phyloP scores from a whole-genome alignment of 2,329 filamentous ascomycete genomes.

The Aureobasidium uvarum region DNA sequence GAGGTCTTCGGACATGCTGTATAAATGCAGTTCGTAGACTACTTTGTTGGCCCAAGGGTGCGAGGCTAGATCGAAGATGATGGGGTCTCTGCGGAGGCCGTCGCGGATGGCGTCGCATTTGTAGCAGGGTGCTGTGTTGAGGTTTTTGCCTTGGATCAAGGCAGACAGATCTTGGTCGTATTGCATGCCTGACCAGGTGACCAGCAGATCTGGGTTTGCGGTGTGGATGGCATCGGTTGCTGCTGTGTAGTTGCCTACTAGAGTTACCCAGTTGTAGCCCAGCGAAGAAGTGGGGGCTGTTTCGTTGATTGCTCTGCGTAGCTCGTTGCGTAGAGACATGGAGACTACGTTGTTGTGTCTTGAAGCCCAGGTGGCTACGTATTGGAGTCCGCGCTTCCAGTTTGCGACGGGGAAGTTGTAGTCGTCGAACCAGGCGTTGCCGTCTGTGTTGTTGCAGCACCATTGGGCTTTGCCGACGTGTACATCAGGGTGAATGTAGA shows the following conservation, averaged over 20 bases:
- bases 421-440: conserved; percentile 47
- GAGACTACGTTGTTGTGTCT: conserved; percentile 47
- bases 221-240: conserved; percentile 53
- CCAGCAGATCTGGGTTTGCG: conserved; percentile 53
- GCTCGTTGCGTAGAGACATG: conserved; percentile 56
- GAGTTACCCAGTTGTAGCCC: conserved; percentile 51
- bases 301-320: conserved; percentile 43
- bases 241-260: conserved; percentile 53
- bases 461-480: conserved; percentile 48
- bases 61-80: conserved; percentile 48
- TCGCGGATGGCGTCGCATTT: conserved; percentile 45
- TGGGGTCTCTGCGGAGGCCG: conserved; percentile 45
- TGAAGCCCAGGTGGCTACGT: conserved; percentile 57
- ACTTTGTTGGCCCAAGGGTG: conserved; percentile 52
- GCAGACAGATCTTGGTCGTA: conserved; percentile 44
- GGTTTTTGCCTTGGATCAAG: conserved; percentile 38
- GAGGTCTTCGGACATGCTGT: conserved; percentile 39
- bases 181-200: conserved; percentile 59
- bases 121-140: conserved; percentile 43
- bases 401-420: conserved; percentile 44
- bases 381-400: conserved; percentile 60
- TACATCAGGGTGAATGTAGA: conserved; percentile 63
- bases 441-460: conserved; percentile 53
- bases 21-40: conserved; percentile 50
- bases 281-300: conserved; percentile 38